These are phyloP conservation scores for Epichloe elymi DNA, from an alignment of 2,329 filamentous ascomycete species.

Conservation along the genomic window DNA sequence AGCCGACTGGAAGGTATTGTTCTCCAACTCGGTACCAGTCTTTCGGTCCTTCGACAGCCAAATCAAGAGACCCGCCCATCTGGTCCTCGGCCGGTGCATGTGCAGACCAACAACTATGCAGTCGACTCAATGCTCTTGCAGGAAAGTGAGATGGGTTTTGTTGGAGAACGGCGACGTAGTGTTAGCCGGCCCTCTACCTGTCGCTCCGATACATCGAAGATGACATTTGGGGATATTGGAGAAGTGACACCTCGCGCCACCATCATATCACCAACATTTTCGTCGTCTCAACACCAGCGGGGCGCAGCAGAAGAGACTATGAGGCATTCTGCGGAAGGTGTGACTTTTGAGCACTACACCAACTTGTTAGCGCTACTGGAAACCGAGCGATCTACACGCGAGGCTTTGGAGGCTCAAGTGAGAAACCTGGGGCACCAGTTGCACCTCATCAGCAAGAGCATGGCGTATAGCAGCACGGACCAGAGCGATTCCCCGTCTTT, in stretches of 20 bases:
- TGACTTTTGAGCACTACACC: conserved; percentile 34
- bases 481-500: conserved; percentile 20
- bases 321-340: conserved; percentile 17
- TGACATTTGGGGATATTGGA: conserved; percentile 33
- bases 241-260: conserved; percentile 28
- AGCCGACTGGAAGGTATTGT: conserved; percentile 40
- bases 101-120: neutral
- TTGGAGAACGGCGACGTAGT: conserved; percentile 1
- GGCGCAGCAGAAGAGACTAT: conserved; percentile 11
- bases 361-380: conserved; percentile 39
- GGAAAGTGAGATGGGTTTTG: neutral
- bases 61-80: conserved; percentile 16
- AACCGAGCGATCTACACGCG: conserved; percentile 41
- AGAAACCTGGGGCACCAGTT: conserved; percentile 37
- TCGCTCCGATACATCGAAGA: conserved; percentile 27
- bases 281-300: conserved; percentile 25
- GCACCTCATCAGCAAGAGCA: conserved; percentile 30
- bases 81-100: neutral
- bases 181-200: conserved; percentile 20
- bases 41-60: conserved; percentile 24
- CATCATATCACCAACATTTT: conserved; percentile 20
- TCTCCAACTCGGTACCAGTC: conserved; percentile 33
- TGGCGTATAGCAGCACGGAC: conserved; percentile 8
- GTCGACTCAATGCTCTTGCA: neutral
- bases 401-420: conserved; percentile 43